Evolutionary conservation across 164 flowering plant species (phyloP), one percentile per base, ranked within the genome.

Genomic region (Nelumbo lutea): DNA sequence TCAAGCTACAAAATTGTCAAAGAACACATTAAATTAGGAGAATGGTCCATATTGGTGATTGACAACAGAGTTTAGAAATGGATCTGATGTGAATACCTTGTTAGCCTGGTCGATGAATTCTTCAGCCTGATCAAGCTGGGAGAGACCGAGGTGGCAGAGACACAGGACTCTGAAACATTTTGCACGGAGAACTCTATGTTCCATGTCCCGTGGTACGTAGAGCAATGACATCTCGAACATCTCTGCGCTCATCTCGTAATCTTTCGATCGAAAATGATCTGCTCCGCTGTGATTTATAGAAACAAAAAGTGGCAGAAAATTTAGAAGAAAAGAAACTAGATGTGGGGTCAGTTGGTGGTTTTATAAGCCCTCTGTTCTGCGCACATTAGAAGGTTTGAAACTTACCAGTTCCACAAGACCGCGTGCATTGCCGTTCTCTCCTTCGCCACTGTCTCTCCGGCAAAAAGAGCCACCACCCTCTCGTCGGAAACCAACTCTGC

Each of bases 211-310:
- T 45, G 90, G 93, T 27, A 90, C 82, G 79, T 90, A 96, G 57
- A 96, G 93, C 98, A 96, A 80, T 11, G 98, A 82, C 68, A 88
- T 93, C 68, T 93, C 98, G 70, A 90, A 93, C 84, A 96, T 76
- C 72, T 85, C 96, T 43, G 93, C 94, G 72, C 95, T 85, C 42
- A 78, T 82, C 76, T 77, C 78, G 68, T 86, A 91, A 62, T 89
- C 90, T 74, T 93, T 96, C 42, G 72, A 78, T 61, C 81, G 80
- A 70, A 96, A 96, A 79, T 83, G 81, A 73, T 85, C 89, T 40
- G 99, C 88, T 64, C 88, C 99, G 62, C 99, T 96, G 84, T 64
- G 68, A 76, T 55, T 27, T 7, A 13, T 14, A 41, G 39, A 27
- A 64, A 42, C 27, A 4, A 43, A 4, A 43, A 9, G 1, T 42